These are phyloP conservation scores for Skeletonema marinoi DNA, from an alignment of 108 stramenopile species.

Conservation along the genomic window DNA sequence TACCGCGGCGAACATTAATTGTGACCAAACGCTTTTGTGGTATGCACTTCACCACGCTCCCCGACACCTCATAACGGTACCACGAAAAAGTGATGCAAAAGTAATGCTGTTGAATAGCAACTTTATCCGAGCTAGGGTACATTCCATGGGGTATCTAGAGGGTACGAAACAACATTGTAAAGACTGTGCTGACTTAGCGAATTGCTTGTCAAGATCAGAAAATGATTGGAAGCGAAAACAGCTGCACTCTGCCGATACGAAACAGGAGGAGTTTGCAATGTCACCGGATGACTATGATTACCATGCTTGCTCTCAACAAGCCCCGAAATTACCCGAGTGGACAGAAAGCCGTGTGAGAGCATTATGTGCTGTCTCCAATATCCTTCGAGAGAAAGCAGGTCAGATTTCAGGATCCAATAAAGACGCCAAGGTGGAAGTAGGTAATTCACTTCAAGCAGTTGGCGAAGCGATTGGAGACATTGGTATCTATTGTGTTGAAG, in stretches of 20 bases:
- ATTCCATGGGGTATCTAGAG: slow-evolving; percentile 16
- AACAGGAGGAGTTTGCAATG: not conserved
- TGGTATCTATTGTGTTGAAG: slow-evolving; percentile 30
- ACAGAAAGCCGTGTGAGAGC: slow-evolving; percentile 14
- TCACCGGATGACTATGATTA: slow-evolving; percentile 4
- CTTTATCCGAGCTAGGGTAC: slow-evolving; percentile 24
- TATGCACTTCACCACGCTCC: slow-evolving; percentile 28
- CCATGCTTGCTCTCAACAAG: not conserved
- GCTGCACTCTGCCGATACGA: slow-evolving; percentile 9
- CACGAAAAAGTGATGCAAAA: slow-evolving; percentile 18
- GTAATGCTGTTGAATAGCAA: slow-evolving; percentile 1
- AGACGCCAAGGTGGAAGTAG: slow-evolving; percentile 32
- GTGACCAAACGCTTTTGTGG: slow-evolving; percentile 12
- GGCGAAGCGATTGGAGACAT: slow-evolving; percentile 45
- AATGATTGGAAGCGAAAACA: slow-evolving; percentile 10
- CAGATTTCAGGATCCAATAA: slow-evolving; percentile 6
- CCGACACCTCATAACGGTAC: slow-evolving; percentile 26
- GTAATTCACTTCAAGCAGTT: slow-evolving; percentile 28
- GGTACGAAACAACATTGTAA: slow-evolving; percentile 22
- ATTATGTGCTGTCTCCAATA: slow-evolving; percentile 16
- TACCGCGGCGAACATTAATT: not conserved
- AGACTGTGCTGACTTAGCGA: slow-evolving; percentile 24
- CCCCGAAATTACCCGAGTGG: not conserved
- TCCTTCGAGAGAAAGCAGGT: slow-evolving; percentile 18
- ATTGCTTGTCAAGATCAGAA: not conserved